A percentile compares a stretch with the other conserved stretches of the same genome.
phyloP scores from a whole-genome alignment of 306 rosid genomes.

The Lathyrus tuberosus region DNA sequence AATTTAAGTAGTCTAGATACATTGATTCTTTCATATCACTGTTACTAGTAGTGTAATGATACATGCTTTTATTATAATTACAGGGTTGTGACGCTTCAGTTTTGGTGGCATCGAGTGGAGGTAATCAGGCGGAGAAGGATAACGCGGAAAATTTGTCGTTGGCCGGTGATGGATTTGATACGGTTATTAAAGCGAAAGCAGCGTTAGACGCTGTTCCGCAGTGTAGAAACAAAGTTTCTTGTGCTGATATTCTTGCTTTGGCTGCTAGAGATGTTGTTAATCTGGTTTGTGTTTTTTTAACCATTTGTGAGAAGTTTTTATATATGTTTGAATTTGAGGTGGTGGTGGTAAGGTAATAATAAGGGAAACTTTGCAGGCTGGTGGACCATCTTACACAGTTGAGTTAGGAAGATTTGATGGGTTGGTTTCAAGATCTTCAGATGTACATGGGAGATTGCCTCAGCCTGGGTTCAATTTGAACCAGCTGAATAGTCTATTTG shows the following conservation, averaged over 20 bases:
- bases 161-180: constrained; percentile 89
- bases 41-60: too few relatives aligned
- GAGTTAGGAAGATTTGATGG: constrained; percentile 86
- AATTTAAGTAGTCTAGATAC: too few relatives aligned
- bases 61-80: background rate
- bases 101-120: constrained; percentile 47
- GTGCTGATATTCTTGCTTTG: constrained; percentile 81
- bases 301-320: background rate
- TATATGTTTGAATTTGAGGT: background rate
- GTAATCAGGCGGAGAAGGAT: constrained; percentile 77
- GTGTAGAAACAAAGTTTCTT: constrained; percentile 73
- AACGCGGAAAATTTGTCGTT: constrained; percentile 67
- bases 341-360: background rate
- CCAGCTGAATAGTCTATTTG: constrained; percentile 66
- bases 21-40: too few relatives aligned
- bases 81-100: constrained; percentile 82
- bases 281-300: constrained; percentile 49
- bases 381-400: constrained; percentile 68
- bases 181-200: constrained; percentile 81
- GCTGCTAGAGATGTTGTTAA: constrained; percentile 73
- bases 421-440: constrained; percentile 55
- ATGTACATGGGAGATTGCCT: constrained; percentile 68
- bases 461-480: constrained; percentile 53
- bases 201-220: constrained; percentile 68
- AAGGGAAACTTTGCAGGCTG: constrained; percentile 44